These are phyloP conservation scores for Clarireedia sp. DNA, from an alignment of 2,329 filamentous ascomycete species.

Conservation along the genomic window DNA sequence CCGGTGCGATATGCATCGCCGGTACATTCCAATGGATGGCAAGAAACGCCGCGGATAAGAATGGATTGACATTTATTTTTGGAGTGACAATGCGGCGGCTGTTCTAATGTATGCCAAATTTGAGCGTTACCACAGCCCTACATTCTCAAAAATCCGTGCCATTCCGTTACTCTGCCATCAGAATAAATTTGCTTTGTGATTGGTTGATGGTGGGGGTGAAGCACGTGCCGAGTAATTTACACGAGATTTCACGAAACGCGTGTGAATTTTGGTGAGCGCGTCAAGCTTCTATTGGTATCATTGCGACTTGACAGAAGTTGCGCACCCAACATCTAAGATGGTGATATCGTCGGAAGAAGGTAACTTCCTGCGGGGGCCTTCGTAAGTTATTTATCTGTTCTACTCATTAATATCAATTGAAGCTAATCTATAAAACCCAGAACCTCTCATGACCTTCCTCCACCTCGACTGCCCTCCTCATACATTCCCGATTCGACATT, in stretches of 20 bases:
- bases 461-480: slow-evolving; percentile 33
- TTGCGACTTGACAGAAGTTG: neutral
- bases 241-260: slow-evolving; percentile 8
- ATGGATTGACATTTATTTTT: neutral
- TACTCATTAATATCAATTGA: neutral
- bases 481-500: slow-evolving; percentile 76
- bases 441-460: neutral
- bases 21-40: neutral
- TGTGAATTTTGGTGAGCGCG: neutral
- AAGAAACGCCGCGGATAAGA: neutral
- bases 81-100: neutral
- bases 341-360: slow-evolving; percentile 4
- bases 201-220: neutral
- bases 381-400: neutral
- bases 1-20: no score
- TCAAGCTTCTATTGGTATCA: neutral
- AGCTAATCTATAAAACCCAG: neutral
- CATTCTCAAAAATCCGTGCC: neutral
- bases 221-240: slow-evolving; percentile 8
- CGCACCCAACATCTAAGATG: neutral
- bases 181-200: neutral
- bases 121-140: neutral
- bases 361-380: slow-evolving; percentile 2
- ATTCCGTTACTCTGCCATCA: neutral
- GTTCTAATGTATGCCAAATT: neutral